Conservation (phyloP, 441 rosid species). For the Brassica hybrid region DNA sequence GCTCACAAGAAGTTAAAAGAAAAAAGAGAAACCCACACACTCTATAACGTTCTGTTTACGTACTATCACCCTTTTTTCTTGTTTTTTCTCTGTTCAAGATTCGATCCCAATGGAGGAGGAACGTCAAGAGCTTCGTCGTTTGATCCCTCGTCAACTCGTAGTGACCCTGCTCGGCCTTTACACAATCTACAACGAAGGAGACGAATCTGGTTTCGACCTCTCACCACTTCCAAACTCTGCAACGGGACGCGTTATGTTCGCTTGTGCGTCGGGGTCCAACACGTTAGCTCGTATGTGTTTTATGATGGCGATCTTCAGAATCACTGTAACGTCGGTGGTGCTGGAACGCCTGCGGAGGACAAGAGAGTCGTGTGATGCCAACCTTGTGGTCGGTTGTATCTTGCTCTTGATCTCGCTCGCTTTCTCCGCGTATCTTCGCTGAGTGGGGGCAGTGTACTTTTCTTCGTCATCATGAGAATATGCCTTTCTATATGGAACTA, state of each 20-base stretch:
- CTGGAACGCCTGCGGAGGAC: neutral
- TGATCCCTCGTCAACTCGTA: neutral
- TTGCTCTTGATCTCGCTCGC: neutral
- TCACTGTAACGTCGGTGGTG: neutral
- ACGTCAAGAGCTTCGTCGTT: neutral
- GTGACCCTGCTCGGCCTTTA: neutral
- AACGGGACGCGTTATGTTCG: neutral
- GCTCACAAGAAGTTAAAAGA: neutral
- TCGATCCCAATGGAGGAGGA: constrained; percentile 3
- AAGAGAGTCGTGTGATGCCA: neutral
- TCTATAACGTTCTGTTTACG: neutral
- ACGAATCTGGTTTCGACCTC: neutral
- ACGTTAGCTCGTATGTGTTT: neutral
- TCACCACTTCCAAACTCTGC: neutral
- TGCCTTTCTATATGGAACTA: neutral
- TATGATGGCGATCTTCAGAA: neutral
- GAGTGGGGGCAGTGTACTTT: neutral
- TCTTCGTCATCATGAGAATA: neutral
- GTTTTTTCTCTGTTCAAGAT: neutral
- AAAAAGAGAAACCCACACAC: neutral
- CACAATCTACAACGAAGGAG: neutral
- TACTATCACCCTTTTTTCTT: too few relatives aligned
- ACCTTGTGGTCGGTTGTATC: neutral
- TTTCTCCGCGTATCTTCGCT: constrained; percentile 12
- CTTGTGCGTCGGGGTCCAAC: neutral